Base-by-base conservation (phyloP, 78 protist species). In the Dictyostelium purpureum region DNA sequence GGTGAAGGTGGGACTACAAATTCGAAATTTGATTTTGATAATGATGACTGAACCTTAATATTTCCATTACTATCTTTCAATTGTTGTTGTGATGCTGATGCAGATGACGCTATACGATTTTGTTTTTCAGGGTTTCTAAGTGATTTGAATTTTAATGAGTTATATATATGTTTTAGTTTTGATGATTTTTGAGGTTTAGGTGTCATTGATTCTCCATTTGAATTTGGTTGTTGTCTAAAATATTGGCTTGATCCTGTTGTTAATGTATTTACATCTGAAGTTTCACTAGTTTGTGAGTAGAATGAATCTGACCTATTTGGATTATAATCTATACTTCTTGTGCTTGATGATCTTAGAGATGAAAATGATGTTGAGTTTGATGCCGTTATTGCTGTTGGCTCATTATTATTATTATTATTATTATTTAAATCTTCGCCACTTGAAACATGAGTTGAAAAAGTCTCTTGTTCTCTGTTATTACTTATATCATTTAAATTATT, bases 141-240 rank as follows among this genome's bases (percentile, higher is more conserved):
- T 19, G 77, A 45, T 31, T 70, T 82, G 61, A 61, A 73, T 28
- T 77, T 52, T 3, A 85, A n/a, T 21, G 92, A 59, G 35, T 73
- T 85, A 26, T 85, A 85, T 59, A 85, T 42, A 45, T n/a, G 54
- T 47, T 85, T 85, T 52, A 77, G 26, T 77, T 77, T 77, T 0
- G 47, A 31, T 31, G 71, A 63, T 63, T 63, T 57, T 77, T 38
- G 24, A 7, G 35, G 35, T 57, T 57, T 57, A 10, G 79, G 38
- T 76, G 67, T 31, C 28, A 35, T 69, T 69, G 77, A 16, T 42
- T 26, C 24, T 11, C 42, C 42, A 28, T 11, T 28, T 0, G 38
- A 3, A 10, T 19, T 21, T 57, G 71, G 0, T 63, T 38, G 33
- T 33, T 38, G 16, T 57, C 38, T 10, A 26, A 35, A 57, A 10